Evolutionary conservation across 495 filamentous ascomycete species (phyloP).

Genomic region (Talaromyces wortmannii): DNA sequence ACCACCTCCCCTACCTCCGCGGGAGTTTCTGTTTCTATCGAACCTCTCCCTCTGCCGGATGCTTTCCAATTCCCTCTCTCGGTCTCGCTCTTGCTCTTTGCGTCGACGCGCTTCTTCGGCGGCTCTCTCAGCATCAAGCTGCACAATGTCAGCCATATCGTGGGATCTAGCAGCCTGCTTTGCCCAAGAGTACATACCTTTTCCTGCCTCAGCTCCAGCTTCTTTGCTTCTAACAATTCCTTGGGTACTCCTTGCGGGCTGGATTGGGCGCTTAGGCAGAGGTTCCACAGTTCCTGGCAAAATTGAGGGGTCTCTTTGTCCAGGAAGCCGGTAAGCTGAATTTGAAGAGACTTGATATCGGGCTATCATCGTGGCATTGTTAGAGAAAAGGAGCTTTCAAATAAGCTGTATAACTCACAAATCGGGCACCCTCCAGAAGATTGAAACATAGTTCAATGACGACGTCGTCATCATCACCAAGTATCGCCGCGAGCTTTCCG

Average conservation of each 20-base stretch:
- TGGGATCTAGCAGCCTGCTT: not conserved
- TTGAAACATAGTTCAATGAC: slow-evolving; percentile 91
- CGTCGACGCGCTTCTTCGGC: slow-evolving; percentile 66
- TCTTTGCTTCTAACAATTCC: slow-evolving; percentile 93
- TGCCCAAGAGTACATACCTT: slow-evolving; percentile 50
- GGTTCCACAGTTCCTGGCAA: slow-evolving; percentile 88
- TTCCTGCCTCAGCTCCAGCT: slow-evolving; percentile 85
- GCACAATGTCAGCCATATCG: slow-evolving; percentile 10
- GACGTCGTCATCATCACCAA: slow-evolving; percentile 89
- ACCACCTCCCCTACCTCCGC: slow-evolving; percentile 42
- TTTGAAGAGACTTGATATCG: slow-evolving; percentile 90
- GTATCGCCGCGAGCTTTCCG: slow-evolving; percentile 73
- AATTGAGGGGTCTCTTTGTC: slow-evolving; percentile 88
- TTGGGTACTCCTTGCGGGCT: slow-evolving; percentile 88
- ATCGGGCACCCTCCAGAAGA: slow-evolving; percentile 71
- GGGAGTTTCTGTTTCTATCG: slow-evolving; percentile 56
- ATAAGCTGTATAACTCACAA: slow-evolving; percentile 49
- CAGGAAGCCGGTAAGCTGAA: slow-evolving; percentile 88
- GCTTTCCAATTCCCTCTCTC: slow-evolving; percentile 55
- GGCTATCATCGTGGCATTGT: slow-evolving; percentile 49
- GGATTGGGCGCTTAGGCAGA: slow-evolving; percentile 83
- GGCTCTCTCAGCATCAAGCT: slow-evolving; percentile 80
- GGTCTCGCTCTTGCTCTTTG: slow-evolving; percentile 55
- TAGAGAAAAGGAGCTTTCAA: slow-evolving; percentile 1
- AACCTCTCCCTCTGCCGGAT: slow-evolving; percentile 67